Conservation (phyloP, 2,329 filamentous ascomycete genomes). For the Penicillium verrucosum region DNA sequence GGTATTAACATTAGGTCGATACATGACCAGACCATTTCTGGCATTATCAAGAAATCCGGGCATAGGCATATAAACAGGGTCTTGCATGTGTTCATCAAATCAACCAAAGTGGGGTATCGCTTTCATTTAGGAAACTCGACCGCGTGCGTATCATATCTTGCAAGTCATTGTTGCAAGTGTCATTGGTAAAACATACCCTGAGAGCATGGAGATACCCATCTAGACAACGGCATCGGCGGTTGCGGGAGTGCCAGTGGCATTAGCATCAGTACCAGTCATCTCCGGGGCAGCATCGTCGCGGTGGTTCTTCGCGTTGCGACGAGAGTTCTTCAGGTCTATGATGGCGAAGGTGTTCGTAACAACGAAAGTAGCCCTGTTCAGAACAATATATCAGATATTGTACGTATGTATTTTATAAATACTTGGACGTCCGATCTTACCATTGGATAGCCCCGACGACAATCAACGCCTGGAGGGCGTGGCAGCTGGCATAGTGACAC, state of each 20-base stretch:
- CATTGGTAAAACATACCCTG: background rate
- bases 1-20: constrained; percentile 4
- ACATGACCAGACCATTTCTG: background rate
- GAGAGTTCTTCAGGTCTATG: constrained; percentile 20
- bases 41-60: background rate
- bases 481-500: constrained; percentile 19
- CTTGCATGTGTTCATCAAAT: constrained; percentile 1
- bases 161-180: background rate
- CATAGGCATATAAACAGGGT: background rate
- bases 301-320: constrained; percentile 14
- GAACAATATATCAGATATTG: background rate
- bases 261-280: background rate
- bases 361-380: constrained; percentile 21
- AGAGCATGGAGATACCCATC: background rate
- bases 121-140: background rate
- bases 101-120: constrained; percentile 1
- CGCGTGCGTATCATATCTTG: background rate
- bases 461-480: constrained; percentile 21
- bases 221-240: background rate
- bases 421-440: constrained; percentile 5
- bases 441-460: constrained; percentile 24
- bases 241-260: too few relatives aligned
- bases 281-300: background rate
- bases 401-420: background rate
- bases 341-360: constrained; percentile 24